These are phyloP conservation scores for Lactifluus rugatus DNA, from an alignment of 768 basidiomycete genomes.

Conservation along the genomic window DNA sequence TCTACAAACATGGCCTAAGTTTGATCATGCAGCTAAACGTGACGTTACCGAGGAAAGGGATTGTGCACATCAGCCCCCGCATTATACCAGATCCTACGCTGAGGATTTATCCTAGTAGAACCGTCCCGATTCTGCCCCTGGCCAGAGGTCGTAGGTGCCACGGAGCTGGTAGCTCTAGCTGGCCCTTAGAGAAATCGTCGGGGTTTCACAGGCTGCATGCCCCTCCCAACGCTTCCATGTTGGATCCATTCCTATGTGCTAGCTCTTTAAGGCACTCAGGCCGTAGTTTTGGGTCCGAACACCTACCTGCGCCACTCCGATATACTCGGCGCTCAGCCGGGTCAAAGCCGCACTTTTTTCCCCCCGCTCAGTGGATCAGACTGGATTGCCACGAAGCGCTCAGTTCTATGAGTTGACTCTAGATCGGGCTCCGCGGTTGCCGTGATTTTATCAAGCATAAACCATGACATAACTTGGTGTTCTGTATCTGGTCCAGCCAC, in stretches of 20 bases:
- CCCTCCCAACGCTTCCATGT: neutral
- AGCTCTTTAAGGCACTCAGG: neutral
- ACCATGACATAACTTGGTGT: neutral
- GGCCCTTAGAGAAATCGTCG: neutral
- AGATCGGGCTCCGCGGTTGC: conserved; percentile 4
- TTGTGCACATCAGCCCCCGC: neutral
- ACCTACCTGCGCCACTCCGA: neutral
- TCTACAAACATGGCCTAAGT: neutral
- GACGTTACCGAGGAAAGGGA: neutral
- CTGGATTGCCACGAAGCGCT: neutral
- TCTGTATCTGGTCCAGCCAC: neutral
- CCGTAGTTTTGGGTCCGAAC: neutral
- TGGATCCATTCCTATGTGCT: neutral
- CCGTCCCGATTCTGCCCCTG: neutral
- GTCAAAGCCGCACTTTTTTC: neutral
- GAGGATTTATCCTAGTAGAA: neutral
- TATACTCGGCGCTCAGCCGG: neutral
- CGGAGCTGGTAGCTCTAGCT: neutral
- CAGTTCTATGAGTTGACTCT: neutral
- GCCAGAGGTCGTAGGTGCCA: neutral
- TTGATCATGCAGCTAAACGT: neutral
- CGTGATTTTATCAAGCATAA: neutral
- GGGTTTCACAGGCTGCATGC: neutral
- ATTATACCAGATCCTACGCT: conserved; percentile 3
- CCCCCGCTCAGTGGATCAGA: neutral